Conservation (phyloP, 148 eudicot species). For the Polygonum aviculare region DNA sequence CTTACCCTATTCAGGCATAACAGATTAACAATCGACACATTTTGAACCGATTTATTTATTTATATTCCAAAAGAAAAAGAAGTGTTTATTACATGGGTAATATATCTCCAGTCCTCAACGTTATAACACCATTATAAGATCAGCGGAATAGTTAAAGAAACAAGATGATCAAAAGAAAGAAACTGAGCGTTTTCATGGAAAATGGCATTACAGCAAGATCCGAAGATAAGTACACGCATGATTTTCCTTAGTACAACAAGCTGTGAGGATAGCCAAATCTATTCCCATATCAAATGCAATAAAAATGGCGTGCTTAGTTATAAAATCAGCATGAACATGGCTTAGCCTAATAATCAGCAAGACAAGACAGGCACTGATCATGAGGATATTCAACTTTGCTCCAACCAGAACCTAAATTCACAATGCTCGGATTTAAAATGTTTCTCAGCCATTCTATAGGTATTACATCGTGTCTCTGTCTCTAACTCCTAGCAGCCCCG, state of each 20-base stretch:
- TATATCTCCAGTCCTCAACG: too few species aligned
- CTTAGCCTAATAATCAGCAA: neutral
- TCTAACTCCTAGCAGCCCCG: constrained; percentile 5
- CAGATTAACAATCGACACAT: too few species aligned
- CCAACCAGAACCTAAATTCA: neutral
- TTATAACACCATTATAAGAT: too few species aligned
- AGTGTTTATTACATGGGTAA: too few species aligned
- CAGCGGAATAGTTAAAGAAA: neutral
- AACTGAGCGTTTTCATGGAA: neutral
- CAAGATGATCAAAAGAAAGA: neutral
- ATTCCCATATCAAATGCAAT: neutral
- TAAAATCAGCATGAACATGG: neutral
- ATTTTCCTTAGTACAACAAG: neutral
- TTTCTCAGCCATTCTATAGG: neutral
- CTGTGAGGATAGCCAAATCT: neutral
- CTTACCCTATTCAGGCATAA: too few species aligned
- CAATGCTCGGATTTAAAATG: neutral
- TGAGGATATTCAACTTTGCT: neutral
- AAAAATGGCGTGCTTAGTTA: neutral
- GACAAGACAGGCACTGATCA: neutral
- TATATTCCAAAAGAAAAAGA: too few species aligned
- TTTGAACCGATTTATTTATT: too few species aligned
- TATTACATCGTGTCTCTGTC: neutral
- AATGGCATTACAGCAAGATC: neutral
- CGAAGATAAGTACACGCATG: neutral